Conservation (phyloP, 192 early-diverging fungal species). For the Coemansia sp. region DNA sequence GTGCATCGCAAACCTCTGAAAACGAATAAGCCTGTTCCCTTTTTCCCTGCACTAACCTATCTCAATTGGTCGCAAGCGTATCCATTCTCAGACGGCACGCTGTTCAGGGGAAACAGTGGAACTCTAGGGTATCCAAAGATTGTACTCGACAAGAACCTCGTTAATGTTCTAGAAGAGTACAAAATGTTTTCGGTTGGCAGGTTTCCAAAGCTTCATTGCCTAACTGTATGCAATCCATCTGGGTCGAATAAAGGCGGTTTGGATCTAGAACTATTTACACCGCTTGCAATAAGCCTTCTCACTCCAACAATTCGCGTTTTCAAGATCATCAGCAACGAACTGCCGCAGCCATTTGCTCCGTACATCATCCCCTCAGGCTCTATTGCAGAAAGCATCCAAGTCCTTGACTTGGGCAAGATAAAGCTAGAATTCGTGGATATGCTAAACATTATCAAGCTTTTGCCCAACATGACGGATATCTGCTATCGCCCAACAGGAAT, state of each 20-base stretch:
- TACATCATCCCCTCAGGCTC: not conserved
- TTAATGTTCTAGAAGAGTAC: not conserved
- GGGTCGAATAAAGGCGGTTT: not conserved
- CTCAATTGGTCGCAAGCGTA: not conserved
- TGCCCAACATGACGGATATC: conserved; percentile 1
- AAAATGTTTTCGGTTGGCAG: not conserved
- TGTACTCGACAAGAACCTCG: not conserved
- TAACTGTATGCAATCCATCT: not conserved
- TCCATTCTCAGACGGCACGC: not conserved
- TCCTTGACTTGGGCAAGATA: not conserved
- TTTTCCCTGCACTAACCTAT: not conserved
- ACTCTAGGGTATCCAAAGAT: not conserved
- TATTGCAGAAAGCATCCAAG: conserved; percentile 3
- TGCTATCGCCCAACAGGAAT: not conserved
- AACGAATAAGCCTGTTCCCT: not conserved
- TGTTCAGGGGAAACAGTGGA: conserved; percentile 8
- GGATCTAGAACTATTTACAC: not conserved
- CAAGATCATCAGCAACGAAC: not conserved
- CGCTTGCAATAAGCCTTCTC: not conserved
- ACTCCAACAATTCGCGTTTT: not conserved
- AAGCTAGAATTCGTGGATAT: conserved; percentile 5
- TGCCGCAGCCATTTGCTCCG: not conserved
- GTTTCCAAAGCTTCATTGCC: not conserved
- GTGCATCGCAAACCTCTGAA: not conserved
- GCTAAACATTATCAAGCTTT: conserved; percentile 1